Percentiles rank a stretch among this genome's conserved stretches.
These are phyloP conservation scores for Byssothecium circinans DNA, from an alignment of 2,329 filamentous ascomycete genomes.

Conservation along the genomic window DNA sequence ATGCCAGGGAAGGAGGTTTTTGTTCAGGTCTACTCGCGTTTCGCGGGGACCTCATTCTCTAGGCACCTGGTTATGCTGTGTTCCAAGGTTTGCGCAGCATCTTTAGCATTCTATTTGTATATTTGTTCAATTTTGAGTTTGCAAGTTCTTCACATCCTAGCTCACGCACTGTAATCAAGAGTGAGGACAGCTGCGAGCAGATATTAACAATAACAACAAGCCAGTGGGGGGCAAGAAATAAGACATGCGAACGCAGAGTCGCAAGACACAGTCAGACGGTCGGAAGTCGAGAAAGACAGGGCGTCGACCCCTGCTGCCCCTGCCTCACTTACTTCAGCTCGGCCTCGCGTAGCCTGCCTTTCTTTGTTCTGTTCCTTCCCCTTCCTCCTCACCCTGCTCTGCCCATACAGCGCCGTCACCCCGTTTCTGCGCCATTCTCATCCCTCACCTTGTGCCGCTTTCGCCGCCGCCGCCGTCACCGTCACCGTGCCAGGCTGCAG, in stretches of 20 bases:
- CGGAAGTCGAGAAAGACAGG: not conserved
- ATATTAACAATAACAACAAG: too few species aligned
- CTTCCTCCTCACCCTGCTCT: conserved; percentile 2
- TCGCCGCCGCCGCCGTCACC: not conserved
- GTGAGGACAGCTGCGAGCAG: too few species aligned
- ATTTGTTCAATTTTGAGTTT: not conserved
- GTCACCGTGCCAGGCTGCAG: not conserved
- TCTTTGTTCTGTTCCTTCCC: conserved; percentile 10
- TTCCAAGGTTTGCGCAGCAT: not conserved
- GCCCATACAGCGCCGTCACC: conserved; percentile 1
- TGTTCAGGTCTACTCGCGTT: not conserved
- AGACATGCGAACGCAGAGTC: too few species aligned
- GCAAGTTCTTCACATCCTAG: too few species aligned
- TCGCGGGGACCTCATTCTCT: not conserved
- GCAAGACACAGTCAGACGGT: not conserved
- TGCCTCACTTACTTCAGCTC: conserved; percentile 19
- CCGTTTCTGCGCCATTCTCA: conserved; percentile 1
- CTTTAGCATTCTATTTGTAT: not conserved
- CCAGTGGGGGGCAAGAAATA: too few species aligned
- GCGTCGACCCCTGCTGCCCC: conserved; percentile 5
- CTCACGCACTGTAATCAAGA: too few species aligned
- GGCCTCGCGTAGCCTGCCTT: conserved; percentile 10
- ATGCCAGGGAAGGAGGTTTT: not conserved
- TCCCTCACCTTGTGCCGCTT: not conserved
- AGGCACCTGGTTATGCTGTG: not conserved